These are phyloP conservation scores for Phialophora chinensis DNA, from an alignment of 2,329 filamentous ascomycete genomes.

Conservation along the genomic window DNA sequence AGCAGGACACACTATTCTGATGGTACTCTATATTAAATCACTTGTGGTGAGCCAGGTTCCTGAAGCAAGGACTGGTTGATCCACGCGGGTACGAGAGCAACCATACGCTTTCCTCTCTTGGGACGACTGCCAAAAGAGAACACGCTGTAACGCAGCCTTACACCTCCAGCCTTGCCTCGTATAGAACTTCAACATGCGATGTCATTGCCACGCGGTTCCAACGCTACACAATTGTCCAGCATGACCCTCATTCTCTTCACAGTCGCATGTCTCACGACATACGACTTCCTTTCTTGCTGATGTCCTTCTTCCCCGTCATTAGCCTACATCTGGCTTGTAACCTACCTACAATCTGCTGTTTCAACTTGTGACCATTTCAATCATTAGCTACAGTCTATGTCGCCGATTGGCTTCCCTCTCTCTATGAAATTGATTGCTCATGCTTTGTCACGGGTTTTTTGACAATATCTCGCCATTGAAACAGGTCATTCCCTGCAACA, in stretches of 20 bases:
- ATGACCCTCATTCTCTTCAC: constrained; percentile 2
- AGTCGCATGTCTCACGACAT: background rate
- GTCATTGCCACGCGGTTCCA: background rate
- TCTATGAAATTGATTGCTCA: background rate
- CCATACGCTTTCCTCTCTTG: background rate
- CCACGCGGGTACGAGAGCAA: background rate
- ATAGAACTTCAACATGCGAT: background rate
- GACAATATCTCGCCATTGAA: background rate
- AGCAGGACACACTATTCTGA: background rate
- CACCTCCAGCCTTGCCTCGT: background rate
- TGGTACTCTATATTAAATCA: background rate
- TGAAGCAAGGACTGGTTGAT: background rate
- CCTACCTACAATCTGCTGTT: background rate
- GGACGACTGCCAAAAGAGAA: background rate
- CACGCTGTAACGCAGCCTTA: background rate
- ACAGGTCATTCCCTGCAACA: background rate
- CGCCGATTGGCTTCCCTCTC: background rate
- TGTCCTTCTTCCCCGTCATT: background rate
- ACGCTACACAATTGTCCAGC: background rate
- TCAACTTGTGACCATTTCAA: background rate
- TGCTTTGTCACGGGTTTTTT: background rate
- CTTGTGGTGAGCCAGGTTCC: background rate
- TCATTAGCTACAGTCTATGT: background rate
- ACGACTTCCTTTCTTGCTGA: background rate
- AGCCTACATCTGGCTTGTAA: background rate